Evolutionary conservation across 495 filamentous ascomycete genomes (phyloP).

Genomic region (Tuber melanosporum): DNA sequence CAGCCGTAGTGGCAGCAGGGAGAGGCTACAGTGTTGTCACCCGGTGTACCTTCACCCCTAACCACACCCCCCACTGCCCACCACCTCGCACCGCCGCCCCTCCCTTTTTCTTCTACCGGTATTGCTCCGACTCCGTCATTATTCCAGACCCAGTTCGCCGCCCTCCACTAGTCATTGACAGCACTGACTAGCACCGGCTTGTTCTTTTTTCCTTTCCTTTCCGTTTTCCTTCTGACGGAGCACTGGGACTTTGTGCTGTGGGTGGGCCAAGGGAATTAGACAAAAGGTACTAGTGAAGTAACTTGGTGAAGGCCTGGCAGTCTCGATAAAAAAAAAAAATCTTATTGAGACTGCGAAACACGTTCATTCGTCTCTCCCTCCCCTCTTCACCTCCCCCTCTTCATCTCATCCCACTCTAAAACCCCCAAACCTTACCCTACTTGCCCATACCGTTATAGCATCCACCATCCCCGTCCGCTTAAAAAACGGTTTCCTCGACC

Average conservation of each 20-base stretch:
- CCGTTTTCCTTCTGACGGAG: background rate
- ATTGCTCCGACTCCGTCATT: constrained; percentile 2
- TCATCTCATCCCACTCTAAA: background rate
- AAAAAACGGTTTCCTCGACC: background rate
- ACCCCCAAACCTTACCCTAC: background rate
- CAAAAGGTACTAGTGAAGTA: constrained; percentile 5
- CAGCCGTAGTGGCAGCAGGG: constrained; percentile 12
- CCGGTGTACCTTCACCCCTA: background rate
- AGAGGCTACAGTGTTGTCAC: background rate
- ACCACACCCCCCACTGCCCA: background rate
- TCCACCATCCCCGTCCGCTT: constrained; percentile 2
- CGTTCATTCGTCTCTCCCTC: background rate
- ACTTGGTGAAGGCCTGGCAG: background rate
- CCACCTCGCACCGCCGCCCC: background rate
- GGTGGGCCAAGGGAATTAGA: background rate
- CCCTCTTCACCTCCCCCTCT: background rate
- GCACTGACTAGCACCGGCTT: background rate
- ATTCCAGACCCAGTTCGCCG: background rate
- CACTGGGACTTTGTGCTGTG: constrained; percentile 5
- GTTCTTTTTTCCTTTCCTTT: constrained; percentile 3
- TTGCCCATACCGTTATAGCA: constrained; percentile 4
- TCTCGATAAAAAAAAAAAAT: constrained; percentile 2
- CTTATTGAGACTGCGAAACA: constrained; percentile 2
- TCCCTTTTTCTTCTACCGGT: background rate
- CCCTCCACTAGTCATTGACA: constrained; percentile 1